Evolutionary conservation across 345 rosid genomes (phyloP).

Genomic region (Gossypium sturtianum): DNA sequence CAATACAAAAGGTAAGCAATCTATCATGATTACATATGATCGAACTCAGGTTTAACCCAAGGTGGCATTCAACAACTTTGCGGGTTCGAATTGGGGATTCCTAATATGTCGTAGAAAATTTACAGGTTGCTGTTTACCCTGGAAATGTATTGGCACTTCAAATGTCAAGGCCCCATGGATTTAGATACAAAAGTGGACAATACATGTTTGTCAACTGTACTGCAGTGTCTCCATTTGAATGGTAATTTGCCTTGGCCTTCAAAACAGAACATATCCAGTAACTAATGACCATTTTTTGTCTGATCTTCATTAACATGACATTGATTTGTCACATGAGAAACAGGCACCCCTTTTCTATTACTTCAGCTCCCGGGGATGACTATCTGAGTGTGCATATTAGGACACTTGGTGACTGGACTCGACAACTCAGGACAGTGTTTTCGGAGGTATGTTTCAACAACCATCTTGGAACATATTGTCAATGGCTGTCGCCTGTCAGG

Average conservation of each 20-base stretch:
- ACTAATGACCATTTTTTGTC: neutral
- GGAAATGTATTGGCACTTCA: constrained; percentile 75
- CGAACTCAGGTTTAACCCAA: neutral
- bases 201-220: constrained; percentile 80
- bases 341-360: constrained; percentile 92
- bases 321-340: constrained; percentile 4
- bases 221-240: constrained; percentile 81
- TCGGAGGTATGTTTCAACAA: constrained; percentile 37
- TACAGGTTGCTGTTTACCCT: constrained; percentile 65
- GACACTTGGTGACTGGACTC: constrained; percentile 76
- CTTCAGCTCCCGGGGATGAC: constrained; percentile 77
- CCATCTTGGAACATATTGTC: neutral
- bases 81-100: neutral
- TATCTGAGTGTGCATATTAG: constrained; percentile 72
- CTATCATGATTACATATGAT: neutral
- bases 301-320: neutral
- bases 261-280: neutral
- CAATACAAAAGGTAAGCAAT: constrained; percentile 46
- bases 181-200: constrained; percentile 79
- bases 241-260: constrained; percentile 25
- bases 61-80: neutral
- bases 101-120: neutral
- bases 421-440: constrained; percentile 61
- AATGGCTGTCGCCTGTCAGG: neutral
- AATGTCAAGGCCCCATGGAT: constrained; percentile 68